Conservation (phyloP, 192 early-diverging fungal genomes). For the Umbelopsis ramanniana region DNA sequence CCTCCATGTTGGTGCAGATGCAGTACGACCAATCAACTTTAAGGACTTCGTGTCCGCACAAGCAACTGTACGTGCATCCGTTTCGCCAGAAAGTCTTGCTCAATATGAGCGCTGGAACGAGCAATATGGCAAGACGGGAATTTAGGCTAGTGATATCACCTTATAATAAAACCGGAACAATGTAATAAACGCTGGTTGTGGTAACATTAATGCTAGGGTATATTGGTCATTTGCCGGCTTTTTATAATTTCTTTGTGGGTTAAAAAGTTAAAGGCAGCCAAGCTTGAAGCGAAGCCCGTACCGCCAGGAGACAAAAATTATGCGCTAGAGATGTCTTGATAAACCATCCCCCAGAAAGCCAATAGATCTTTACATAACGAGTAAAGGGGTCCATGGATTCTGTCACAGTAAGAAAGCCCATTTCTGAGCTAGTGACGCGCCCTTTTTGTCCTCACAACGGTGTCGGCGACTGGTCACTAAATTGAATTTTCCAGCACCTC, state of each 20-base stretch:
- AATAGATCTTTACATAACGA: conserved; percentile 5
- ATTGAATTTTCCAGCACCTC: not conserved
- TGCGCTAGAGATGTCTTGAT: conserved; percentile 51
- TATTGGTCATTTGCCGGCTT: too few relatives aligned
- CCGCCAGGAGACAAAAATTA: conserved; percentile 42
- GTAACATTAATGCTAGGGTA: too few relatives aligned
- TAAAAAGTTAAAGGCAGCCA: conserved; percentile 1
- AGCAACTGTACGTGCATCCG: conserved; percentile 68
- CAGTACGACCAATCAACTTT: conserved; percentile 74
- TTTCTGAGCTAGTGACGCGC: conserved; percentile 34
- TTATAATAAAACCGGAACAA: not conserved
- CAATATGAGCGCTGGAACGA: conserved; percentile 75
- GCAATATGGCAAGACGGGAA: conserved; percentile 57
- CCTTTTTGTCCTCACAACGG: conserved; percentile 30
- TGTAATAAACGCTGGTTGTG: not conserved
- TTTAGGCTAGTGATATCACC: not conserved
- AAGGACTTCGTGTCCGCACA: conserved; percentile 78
- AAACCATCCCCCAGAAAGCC: conserved; percentile 24
- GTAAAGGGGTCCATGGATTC: conserved; percentile 18
- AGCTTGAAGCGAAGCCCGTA: conserved; percentile 41
- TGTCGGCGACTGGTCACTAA: not conserved
- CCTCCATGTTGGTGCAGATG: conserved; percentile 57
- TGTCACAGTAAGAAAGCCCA: conserved; percentile 22
- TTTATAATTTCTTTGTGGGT: not conserved
- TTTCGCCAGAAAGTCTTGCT: conserved; percentile 72